These are phyloP conservation scores for Drosera capensis DNA, from an alignment of 148 eudicot species.

Conservation along the genomic window DNA sequence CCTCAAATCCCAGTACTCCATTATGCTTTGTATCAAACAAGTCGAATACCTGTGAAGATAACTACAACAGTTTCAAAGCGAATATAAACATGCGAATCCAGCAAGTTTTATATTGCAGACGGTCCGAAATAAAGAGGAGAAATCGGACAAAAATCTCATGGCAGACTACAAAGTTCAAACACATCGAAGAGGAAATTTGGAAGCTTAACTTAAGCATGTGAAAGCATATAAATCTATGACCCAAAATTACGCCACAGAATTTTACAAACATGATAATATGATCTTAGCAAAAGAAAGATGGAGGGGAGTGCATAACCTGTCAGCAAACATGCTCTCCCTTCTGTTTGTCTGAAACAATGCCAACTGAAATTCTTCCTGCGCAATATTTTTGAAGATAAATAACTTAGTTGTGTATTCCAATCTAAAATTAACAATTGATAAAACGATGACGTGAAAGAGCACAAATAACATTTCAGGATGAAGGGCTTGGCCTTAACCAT, in stretches of 20 bases:
- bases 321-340: conserved; percentile 96
- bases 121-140: too few relatives aligned
- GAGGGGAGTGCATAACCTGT: conserved; percentile 43
- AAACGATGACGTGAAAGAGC: background rate
- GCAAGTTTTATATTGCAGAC: background rate
- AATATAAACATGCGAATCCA: background rate
- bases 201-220: too few relatives aligned
- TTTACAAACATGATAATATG: too few relatives aligned
- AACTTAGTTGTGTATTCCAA: background rate
- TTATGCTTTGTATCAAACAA: conserved; percentile 94
- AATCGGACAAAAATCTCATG: too few relatives aligned
- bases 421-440: background rate
- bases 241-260: too few relatives aligned
- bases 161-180: too few relatives aligned
- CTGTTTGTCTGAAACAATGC: conserved; percentile 87
- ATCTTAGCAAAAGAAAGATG: background rate
- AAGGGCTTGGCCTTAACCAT: conserved; percentile 64
- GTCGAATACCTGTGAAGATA: conserved; percentile 62
- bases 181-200: too few relatives aligned
- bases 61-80: background rate
- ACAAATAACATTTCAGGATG: too few relatives aligned
- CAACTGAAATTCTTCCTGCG: conserved; percentile 90
- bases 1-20: conserved; percentile 84
- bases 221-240: too few relatives aligned
- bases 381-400: background rate